Conservation (phyloP, 257 asterid species). For the Avicennia marina region DNA sequence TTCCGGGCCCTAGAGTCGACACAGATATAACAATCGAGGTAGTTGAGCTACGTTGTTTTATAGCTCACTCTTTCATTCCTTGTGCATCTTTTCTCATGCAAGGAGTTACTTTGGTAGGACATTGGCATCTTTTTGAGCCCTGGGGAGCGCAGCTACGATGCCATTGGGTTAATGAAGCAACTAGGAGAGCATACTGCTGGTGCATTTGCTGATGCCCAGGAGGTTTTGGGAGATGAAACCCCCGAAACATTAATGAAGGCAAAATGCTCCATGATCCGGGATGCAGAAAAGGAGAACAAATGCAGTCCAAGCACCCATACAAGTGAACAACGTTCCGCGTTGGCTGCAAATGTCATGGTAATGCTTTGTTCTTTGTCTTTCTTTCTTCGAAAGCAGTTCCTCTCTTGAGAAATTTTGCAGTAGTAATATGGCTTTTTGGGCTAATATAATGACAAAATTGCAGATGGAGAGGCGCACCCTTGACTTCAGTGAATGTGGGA, state of each 20-base stretch:
- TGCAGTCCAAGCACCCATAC: conserved; percentile 21
- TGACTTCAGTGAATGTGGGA: conserved; percentile 88
- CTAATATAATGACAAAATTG: background rate
- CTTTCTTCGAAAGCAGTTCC: no score
- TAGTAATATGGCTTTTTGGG: background rate
- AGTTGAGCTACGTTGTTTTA: background rate
- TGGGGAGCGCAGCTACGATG: conserved; percentile 72
- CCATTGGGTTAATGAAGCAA: conserved; percentile 89
- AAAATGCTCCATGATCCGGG: conserved; percentile 20
- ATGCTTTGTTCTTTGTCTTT: background rate
- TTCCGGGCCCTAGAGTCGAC: conserved; percentile 72
- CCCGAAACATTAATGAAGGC: conserved; percentile 69
- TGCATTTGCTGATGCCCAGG: conserved; percentile 90
- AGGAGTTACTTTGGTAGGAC: conserved; percentile 49
- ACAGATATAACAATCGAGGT: conserved; percentile 90
- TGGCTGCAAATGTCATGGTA: conserved; percentile 47
- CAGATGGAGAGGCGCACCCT: conserved; percentile 85
- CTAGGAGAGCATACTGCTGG: conserved; percentile 89
- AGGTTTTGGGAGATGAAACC: conserved; percentile 85
- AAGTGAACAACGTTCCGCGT: conserved; percentile 18
- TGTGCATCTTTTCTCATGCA: conserved; percentile 10
- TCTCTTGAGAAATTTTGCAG: background rate
- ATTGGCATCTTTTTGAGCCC: conserved; percentile 76
- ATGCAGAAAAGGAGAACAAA: conserved; percentile 31
- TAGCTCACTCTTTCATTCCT: background rate